Evolutionary conservation across 495 filamentous ascomycete species (phyloP).

Genomic region (Corynascus novoguineensis): DNA sequence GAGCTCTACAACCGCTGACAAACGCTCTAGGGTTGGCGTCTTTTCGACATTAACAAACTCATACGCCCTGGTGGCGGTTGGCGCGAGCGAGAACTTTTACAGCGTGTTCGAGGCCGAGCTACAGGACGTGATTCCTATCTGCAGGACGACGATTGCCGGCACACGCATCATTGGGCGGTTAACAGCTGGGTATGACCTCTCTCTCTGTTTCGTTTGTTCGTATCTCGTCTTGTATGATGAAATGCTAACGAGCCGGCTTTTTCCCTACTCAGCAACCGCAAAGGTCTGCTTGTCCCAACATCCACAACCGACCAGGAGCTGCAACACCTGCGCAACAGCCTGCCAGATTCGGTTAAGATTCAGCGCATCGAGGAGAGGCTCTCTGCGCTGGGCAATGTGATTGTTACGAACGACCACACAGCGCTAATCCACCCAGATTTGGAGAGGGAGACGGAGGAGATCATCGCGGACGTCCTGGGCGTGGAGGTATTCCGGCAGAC

Average conservation of each 20-base stretch:
- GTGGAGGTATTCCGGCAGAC: slow-evolving; percentile 99
- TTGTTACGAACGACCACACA: slow-evolving; percentile 93
- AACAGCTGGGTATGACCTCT: slow-evolving; percentile 88
- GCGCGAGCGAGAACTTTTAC: slow-evolving; percentile 98
- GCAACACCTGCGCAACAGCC: slow-evolving; percentile 87
- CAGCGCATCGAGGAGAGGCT: slow-evolving; percentile 93
- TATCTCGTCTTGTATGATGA: neutral
- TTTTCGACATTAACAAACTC: slow-evolving; percentile 95
- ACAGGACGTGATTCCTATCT: slow-evolving; percentile 96
- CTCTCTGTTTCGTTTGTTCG: too few species aligned
- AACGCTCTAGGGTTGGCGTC: slow-evolving; percentile 97
- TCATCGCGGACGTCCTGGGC: slow-evolving; percentile 91
- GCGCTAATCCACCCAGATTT: slow-evolving; percentile 95
- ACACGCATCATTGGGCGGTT: slow-evolving; percentile 92
- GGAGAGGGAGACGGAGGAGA: slow-evolving; percentile 92
- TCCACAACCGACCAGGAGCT: slow-evolving; percentile 97
- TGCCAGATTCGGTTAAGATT: slow-evolving; percentile 87
- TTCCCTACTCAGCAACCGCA: slow-evolving; percentile 65
- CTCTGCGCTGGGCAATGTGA: slow-evolving; percentile 94
- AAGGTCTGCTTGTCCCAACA: slow-evolving; percentile 93
- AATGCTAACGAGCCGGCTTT: neutral
- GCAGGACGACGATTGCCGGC: slow-evolving; percentile 93
- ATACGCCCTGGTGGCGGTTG: slow-evolving; percentile 86
- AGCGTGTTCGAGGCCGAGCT: slow-evolving; percentile 94
- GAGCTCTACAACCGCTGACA: too few species aligned